Evolutionary conservation across 106 monocot genomes (phyloP).

Genomic region (Acanthochlamys bracteata): DNA sequence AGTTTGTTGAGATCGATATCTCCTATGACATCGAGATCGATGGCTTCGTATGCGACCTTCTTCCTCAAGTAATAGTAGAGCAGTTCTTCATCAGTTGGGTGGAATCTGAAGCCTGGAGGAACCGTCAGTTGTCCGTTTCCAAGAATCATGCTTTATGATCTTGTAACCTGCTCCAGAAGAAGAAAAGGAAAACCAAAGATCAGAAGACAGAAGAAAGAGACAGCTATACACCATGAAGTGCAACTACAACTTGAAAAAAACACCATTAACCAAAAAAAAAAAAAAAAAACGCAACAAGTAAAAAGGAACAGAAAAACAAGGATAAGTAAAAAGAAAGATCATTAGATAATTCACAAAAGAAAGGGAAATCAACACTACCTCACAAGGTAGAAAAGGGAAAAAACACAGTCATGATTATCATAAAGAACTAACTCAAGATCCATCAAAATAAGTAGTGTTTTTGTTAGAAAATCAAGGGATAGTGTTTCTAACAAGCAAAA

Average conservation of each 20-base stretch:
- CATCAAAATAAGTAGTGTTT: no score
- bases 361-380: no score
- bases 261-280: neutral
- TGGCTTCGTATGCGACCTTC: constrained; percentile 85
- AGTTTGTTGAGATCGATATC: constrained; percentile 93
- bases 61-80: constrained; percentile 93
- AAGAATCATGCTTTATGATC: constrained; percentile 29
- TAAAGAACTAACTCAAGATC: no score
- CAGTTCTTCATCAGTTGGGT: constrained; percentile 91
- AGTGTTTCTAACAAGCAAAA: neutral
- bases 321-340: no score
- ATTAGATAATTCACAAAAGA: no score
- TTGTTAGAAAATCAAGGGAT: neutral
- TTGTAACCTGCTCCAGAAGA: no score
- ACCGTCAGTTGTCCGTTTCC: constrained; percentile 53
- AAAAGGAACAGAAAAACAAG: no score
- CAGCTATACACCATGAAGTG: no score
- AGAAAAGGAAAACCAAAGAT: no score
- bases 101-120: constrained; percentile 78
- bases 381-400: no score
- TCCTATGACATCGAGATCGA: constrained; percentile 93
- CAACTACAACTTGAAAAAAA: neutral
- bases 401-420: no score
- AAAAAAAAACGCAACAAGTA: neutral
- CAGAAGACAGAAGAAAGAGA: no score